Evolutionary conservation across 192 early-diverging fungal species (phyloP), one percentile per base, ranked within the genome.

Genomic region (Cladochytrium replicatum): DNA sequence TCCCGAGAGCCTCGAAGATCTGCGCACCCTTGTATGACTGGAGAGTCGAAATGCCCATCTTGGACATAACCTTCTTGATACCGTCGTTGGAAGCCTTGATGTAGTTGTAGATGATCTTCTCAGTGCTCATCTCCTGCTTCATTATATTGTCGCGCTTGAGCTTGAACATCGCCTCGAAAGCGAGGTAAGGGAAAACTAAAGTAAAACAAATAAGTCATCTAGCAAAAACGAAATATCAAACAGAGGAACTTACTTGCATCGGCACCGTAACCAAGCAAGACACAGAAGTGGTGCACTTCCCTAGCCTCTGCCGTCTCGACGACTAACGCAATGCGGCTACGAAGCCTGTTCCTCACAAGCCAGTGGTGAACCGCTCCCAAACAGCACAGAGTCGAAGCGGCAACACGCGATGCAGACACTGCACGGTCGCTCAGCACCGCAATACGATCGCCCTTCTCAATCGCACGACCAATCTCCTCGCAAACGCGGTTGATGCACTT

Each of bases 1-100:
- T 57, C 53, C 95, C 95, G 23, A 98, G 77, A 15, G 89, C 89
- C 61, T 98, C 95, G 61, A 98, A 98, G 57, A 96, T 93, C 77
- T 98, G 95, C 6, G 95, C 95, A 47, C 91, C 95, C 72, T 96
- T 96, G 78, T 98, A 98, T 8, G 82, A 85, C 66, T 93, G 90
- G 43, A 98, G 69, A 15, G 95, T 96, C 7, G 91, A 94, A 48
- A 98, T 94, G 49, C 95, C 95, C 95, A 98, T 98, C 78, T 98
- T 98, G 57, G 93, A 95, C 93, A 96, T 98, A 46, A 98, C 95
- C 70, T 98, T 98, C 38, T 83, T 73, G 61, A 98, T 89, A 62
- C 95, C 95, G 65, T 98, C 88, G 58, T 93, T 87, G 25, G 82
- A 69, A 1, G 87, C 91, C 60, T 85, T 81, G 50, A 83, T 78